Evolutionary conservation across 371 early-diverging fungal genomes (phyloP).

Genomic region (Mortierella sp.): DNA sequence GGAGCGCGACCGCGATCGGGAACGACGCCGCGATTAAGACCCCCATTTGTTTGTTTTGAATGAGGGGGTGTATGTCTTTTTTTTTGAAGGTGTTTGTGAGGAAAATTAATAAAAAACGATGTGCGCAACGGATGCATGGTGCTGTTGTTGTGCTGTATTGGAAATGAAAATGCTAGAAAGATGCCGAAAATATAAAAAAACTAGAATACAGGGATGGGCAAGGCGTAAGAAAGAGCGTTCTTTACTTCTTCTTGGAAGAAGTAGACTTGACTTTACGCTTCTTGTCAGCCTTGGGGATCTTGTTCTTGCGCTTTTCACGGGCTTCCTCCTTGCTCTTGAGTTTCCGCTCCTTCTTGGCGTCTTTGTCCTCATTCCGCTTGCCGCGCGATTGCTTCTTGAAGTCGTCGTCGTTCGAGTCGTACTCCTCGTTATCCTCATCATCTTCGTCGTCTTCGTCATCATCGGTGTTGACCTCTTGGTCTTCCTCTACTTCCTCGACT

Average conservation of each 20-base stretch:
- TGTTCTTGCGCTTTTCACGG: constrained; percentile 91
- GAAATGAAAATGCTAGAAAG: not conserved
- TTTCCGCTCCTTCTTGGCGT: constrained; percentile 90
- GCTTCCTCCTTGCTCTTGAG: constrained; percentile 89
- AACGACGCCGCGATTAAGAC: constrained; percentile 22
- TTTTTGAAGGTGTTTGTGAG: too few species aligned
- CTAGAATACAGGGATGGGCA: not conserved
- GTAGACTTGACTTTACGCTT: constrained; percentile 88
- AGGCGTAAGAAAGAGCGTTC: not conserved
- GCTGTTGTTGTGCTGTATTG: not conserved
- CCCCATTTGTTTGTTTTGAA: not conserved
- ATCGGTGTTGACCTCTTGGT: constrained; percentile 61
- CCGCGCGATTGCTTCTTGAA: constrained; percentile 64
- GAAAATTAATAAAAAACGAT: too few species aligned
- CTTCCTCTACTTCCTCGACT: constrained; percentile 59
- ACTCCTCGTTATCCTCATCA: constrained; percentile 62
- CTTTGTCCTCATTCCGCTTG: constrained; percentile 88
- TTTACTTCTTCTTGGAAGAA: constrained; percentile 66
- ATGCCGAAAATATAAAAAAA: not conserved
- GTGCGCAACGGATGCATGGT: too few species aligned
- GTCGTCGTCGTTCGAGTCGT: constrained; percentile 62
- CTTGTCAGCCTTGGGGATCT: constrained; percentile 96
- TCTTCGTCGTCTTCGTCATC: constrained; percentile 59
- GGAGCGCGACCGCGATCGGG: constrained; percentile 55
- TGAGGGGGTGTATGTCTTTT: not conserved